phyloP scores from a whole-genome alignment of 2,329 filamentous ascomycete genomes.

The Ceratocystis cubensis region DNA sequence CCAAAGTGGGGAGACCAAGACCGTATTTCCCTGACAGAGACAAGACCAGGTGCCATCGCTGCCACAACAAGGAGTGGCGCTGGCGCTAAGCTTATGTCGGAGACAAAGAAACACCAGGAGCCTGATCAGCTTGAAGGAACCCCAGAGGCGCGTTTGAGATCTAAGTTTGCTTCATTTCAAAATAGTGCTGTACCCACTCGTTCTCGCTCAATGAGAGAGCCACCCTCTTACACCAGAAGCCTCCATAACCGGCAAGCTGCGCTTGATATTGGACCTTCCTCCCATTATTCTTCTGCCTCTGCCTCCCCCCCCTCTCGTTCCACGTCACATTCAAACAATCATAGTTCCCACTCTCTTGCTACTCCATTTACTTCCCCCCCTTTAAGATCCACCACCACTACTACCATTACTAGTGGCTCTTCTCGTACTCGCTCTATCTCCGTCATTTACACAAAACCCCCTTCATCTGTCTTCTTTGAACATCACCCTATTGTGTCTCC shows the following conservation, averaged over 20 bases:
- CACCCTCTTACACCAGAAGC: slow-evolving; percentile 11
- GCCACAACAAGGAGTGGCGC: not conserved
- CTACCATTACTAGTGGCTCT: slow-evolving; percentile 5
- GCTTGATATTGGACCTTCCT: slow-evolving; percentile 9
- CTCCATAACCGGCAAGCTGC: slow-evolving; percentile 2
- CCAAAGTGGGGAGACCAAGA: slow-evolving; percentile 1
- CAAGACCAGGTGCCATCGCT: slow-evolving; percentile 8
- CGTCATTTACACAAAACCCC: slow-evolving; percentile 10
- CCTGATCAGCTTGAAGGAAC: slow-evolving; percentile 20
- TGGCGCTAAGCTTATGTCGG: slow-evolving; percentile 5
- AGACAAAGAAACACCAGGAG: slow-evolving; percentile 15
- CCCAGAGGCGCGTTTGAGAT: slow-evolving; percentile 12
- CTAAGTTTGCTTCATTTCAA: slow-evolving; percentile 12
- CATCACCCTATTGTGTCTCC: not conserved
- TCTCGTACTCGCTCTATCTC: slow-evolving; percentile 4
- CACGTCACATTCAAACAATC: slow-evolving; percentile 13
- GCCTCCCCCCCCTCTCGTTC: not conserved
- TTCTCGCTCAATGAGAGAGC: slow-evolving; percentile 15
- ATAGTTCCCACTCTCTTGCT: slow-evolving; percentile 15
- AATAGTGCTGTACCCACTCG: slow-evolving; percentile 15
- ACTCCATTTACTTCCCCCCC: slow-evolving; percentile 9
- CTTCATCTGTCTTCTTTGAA: slow-evolving; percentile 6
- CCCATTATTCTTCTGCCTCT: slow-evolving; percentile 9
- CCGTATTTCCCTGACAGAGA: not conserved
- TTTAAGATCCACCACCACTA: slow-evolving; percentile 8